These are phyloP conservation scores for Cnidoscolus chayamansa DNA, from an alignment of 441 rosid genomes.

Conservation along the genomic window DNA sequence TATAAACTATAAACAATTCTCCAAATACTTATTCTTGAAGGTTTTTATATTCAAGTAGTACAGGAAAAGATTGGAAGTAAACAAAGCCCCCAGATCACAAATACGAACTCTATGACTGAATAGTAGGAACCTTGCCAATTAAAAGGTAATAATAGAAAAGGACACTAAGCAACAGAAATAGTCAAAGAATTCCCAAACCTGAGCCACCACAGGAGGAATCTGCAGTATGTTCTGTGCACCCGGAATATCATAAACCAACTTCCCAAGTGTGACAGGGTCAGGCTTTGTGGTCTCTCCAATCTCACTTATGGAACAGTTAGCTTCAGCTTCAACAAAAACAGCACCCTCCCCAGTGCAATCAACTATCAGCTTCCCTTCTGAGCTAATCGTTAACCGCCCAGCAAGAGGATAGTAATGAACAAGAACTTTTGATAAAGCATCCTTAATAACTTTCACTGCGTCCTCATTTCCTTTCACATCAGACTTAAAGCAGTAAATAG, in stretches of 20 bases:
- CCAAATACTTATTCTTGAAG: neutral
- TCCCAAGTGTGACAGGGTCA: conserved; percentile 64
- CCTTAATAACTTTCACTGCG: conserved; percentile 50
- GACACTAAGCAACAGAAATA: neutral
- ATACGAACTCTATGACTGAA: neutral
- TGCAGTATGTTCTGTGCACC: conserved; percentile 68
- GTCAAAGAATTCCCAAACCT: conserved; percentile 42
- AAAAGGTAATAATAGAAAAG: neutral
- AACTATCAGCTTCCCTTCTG: conserved; percentile 69
- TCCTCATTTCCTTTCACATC: conserved; percentile 57
- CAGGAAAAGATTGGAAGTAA: too few species aligned
- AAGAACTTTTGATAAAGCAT: conserved; percentile 62
- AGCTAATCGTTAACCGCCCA: conserved; percentile 62
- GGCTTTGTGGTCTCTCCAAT: conserved; percentile 58
- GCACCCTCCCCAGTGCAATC: conserved; percentile 81
- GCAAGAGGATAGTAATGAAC: conserved; percentile 74
- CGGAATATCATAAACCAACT: conserved; percentile 64
- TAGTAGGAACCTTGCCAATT: neutral
- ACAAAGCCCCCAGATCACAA: neutral
- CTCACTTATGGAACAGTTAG: conserved; percentile 48
- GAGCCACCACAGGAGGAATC: conserved; percentile 70
- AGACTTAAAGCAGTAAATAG: conserved; percentile 73
- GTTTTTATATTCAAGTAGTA: too few species aligned
- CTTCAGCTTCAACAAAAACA: conserved; percentile 81
- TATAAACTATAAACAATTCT: neutral